phyloP scores from a whole-genome alignment of 2,329 filamentous ascomycete genomes.

The Polychaeton citri region DNA sequence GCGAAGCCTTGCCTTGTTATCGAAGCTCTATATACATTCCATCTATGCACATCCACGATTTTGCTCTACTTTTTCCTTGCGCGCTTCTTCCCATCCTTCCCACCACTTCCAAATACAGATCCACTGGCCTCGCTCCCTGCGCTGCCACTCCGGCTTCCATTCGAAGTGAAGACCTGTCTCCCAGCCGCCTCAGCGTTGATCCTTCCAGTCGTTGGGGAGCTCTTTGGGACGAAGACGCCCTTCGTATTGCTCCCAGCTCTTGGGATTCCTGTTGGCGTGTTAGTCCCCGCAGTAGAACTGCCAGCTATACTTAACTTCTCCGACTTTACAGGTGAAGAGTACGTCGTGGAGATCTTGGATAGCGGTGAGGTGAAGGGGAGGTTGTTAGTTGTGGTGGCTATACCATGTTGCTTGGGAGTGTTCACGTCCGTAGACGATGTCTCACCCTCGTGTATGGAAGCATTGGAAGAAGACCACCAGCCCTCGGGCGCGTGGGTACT shows the following conservation, averaged over 20 bases:
- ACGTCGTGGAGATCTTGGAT: neutral
- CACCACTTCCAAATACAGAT: neutral
- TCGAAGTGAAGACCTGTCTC: neutral
- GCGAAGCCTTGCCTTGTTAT: too few relatives aligned
- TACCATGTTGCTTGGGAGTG: neutral
- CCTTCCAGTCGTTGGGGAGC: neutral
- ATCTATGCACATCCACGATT: too few relatives aligned
- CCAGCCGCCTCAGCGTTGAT: neutral
- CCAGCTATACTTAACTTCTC: neutral
- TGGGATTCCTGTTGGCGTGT: neutral
- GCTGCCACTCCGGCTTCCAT: neutral
- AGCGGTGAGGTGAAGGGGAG: neutral
- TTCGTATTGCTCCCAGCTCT: neutral
- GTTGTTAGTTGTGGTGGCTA: neutral
- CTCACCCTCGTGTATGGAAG: neutral
- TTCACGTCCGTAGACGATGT: neutral
- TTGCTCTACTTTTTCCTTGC: neutral
- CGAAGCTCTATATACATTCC: too few relatives aligned
- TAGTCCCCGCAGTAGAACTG: neutral
- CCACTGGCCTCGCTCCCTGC: neutral
- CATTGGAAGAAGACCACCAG: neutral
- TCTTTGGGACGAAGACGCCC: neutral
- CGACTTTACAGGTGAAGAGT: neutral
- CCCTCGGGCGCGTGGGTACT: neutral
- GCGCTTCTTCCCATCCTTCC: neutral